Evolutionary conservation across 768 basidiomycete species (phyloP).

Genomic region (Suillus ampliporus): DNA sequence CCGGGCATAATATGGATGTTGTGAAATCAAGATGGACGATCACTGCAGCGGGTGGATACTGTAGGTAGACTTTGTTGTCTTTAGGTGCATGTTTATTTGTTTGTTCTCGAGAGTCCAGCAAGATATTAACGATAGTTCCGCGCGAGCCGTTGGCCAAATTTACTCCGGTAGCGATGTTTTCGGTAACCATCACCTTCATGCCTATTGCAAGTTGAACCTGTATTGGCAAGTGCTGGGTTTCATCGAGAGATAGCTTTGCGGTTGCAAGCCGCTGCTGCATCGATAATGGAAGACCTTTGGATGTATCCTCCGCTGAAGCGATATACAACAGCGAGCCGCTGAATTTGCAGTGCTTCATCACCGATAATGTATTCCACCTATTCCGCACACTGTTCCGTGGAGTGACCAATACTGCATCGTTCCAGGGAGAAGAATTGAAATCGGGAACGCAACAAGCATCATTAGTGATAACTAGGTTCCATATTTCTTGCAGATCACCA

Average conservation of each 20-base stretch:
- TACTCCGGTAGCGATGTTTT: slow-evolving; percentile 42
- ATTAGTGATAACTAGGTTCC: too few species aligned
- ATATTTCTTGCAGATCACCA: not conserved
- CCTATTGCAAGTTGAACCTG: slow-evolving; percentile 19
- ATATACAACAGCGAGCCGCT: too few species aligned
- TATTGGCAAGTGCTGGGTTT: too few species aligned
- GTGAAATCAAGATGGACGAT: too few species aligned
- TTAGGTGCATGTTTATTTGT: not conserved
- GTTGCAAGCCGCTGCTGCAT: too few species aligned
- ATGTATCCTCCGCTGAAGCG: too few species aligned
- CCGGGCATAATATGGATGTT: too few species aligned
- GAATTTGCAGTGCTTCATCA: slow-evolving; percentile 15
- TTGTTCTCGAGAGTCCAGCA: slow-evolving; percentile 38
- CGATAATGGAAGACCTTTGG: too few species aligned
- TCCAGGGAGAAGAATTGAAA: slow-evolving; percentile 31
- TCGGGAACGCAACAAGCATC: slow-evolving; percentile 13
- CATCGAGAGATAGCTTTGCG: too few species aligned
- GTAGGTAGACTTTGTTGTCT: not conserved
- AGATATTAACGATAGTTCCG: slow-evolving; percentile 39
- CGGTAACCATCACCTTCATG: slow-evolving; percentile 44
- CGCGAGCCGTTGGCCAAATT: slow-evolving; percentile 47
- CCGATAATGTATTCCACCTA: slow-evolving; percentile 32
- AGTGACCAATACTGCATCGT: slow-evolving; percentile 32
- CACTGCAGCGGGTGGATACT: slow-evolving; percentile 14
- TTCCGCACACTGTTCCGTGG: slow-evolving; percentile 35